Evolutionary conservation across 352 stramenopile species (phyloP).

Genomic region (Phytophthora fragariae): DNA sequence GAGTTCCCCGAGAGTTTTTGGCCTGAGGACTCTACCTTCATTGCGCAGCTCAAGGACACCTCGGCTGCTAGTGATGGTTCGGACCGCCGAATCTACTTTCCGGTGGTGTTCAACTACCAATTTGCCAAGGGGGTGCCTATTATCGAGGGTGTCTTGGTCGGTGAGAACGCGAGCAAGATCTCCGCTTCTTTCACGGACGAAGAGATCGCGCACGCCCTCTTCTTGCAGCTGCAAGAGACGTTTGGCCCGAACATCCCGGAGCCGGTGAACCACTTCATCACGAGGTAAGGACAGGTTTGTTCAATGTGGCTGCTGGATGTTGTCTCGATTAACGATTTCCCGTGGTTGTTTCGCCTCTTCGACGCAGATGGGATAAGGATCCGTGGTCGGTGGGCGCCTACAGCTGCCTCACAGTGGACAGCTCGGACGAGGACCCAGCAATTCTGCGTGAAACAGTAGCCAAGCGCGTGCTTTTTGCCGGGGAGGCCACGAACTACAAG

Average conservation of each 20-base stretch:
- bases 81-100: slow-evolving; percentile 52
- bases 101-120: slow-evolving; percentile 71
- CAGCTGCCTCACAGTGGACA: slow-evolving; percentile 72
- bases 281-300: slow-evolving; percentile 30
- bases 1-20: slow-evolving; percentile 75
- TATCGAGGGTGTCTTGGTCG: slow-evolving; percentile 66
- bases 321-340: neutral
- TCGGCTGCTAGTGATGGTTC: slow-evolving; percentile 4
- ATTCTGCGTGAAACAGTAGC: slow-evolving; percentile 48
- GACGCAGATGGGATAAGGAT: slow-evolving; percentile 66
- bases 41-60: slow-evolving; percentile 40
- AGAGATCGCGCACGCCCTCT: slow-evolving; percentile 52
- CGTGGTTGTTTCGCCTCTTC: neutral
- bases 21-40: slow-evolving; percentile 53
- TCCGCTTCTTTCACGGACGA: slow-evolving; percentile 53
- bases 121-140: slow-evolving; percentile 56
- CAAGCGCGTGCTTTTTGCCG: slow-evolving; percentile 64
- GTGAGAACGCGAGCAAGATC: slow-evolving; percentile 44
- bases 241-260: slow-evolving; percentile 49
- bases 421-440: slow-evolving; percentile 63
- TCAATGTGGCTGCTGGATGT: neutral
- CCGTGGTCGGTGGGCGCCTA: slow-evolving; percentile 64
- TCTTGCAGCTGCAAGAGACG: slow-evolving; percentile 53
- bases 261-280: slow-evolving; percentile 60
- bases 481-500: slow-evolving; percentile 73